Conservation (phyloP, 2,329 filamentous ascomycete species). For the Ciborinia camelliae region DNA sequence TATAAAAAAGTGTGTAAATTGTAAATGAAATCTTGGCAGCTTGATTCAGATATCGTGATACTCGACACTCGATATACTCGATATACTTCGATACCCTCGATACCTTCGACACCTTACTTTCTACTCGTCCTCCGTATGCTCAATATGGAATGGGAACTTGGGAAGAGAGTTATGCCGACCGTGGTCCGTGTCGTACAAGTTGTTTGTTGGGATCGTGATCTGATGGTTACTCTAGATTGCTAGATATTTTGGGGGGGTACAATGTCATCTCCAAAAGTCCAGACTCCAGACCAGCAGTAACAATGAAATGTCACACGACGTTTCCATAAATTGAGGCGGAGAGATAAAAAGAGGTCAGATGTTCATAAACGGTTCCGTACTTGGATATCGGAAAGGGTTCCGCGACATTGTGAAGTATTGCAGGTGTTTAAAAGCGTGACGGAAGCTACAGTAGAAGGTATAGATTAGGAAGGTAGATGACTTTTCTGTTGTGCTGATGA, state of each 20-base stretch:
- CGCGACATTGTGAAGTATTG: constrained; percentile 6
- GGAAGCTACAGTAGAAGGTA: neutral
- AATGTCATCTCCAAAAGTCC: no score
- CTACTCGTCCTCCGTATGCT: no score
- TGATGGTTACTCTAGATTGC: neutral
- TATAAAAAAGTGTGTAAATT: neutral
- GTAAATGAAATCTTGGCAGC: neutral
- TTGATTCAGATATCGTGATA: no score
- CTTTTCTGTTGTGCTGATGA: constrained; percentile 7
- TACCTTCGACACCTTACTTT: no score
- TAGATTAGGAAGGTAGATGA: constrained; percentile 14
- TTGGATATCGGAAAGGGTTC: constrained; percentile 15
- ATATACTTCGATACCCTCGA: no score
- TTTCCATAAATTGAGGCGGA: neutral
- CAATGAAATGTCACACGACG: constrained; percentile 13
- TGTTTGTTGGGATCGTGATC: neutral
- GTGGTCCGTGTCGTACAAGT: neutral
- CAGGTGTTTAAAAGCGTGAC: neutral
- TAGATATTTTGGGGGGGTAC: constrained; percentile 1
- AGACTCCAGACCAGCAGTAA: neutral
- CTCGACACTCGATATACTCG: no score
- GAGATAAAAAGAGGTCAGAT: constrained; percentile 19
- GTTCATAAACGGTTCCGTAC: constrained; percentile 18
- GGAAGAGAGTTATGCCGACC: no score
- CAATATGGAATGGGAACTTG: neutral